Conservation (phyloP, 257 asterid genomes). For the Prunella vulgaris region DNA sequence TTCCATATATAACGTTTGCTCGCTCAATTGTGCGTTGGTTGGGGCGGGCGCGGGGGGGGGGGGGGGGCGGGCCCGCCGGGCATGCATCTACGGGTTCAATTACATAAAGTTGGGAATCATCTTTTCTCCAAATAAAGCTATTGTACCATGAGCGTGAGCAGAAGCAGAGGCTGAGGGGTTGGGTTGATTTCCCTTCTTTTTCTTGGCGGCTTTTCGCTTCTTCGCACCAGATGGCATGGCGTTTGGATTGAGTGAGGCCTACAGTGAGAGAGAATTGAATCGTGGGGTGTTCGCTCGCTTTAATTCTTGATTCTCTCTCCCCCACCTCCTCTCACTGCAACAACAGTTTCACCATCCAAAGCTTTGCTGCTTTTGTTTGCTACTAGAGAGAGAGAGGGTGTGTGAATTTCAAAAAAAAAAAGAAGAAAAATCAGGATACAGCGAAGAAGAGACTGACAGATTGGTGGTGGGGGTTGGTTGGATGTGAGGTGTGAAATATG, state of each 20-base stretch:
- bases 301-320: slow-evolving; percentile 1
- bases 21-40: too few relatives aligned
- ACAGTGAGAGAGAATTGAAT: not conserved
- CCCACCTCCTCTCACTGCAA: slow-evolving; percentile 18
- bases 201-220: slow-evolving; percentile 69
- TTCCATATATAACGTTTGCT: too few relatives aligned
- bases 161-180: slow-evolving; percentile 21
- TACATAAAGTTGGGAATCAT: slow-evolving; percentile 14
- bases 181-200: slow-evolving; percentile 41
- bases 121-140: slow-evolving; percentile 17
- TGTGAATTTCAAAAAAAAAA: slow-evolving; percentile 15
- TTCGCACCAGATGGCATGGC: slow-evolving; percentile 74
- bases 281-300: slow-evolving; percentile 18
- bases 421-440: not conserved
- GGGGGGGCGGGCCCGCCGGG: too few relatives aligned
- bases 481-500: slow-evolving; percentile 3
- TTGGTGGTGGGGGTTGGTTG: slow-evolving; percentile 32
- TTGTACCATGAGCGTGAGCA: slow-evolving; percentile 35
- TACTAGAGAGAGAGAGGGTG: not conserved
- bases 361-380: slow-evolving; percentile 16
- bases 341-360: slow-evolving; percentile 5
- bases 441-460: slow-evolving; percentile 21
- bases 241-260: not conserved
- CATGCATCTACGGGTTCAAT: not conserved
- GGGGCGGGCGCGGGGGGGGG: too few relatives aligned